A percentile compares a stretch with the other conserved stretches of the same genome.
Conservation (phyloP, 2,329 filamentous ascomycete genomes). For the Dryadomyces sulphureus region DNA sequence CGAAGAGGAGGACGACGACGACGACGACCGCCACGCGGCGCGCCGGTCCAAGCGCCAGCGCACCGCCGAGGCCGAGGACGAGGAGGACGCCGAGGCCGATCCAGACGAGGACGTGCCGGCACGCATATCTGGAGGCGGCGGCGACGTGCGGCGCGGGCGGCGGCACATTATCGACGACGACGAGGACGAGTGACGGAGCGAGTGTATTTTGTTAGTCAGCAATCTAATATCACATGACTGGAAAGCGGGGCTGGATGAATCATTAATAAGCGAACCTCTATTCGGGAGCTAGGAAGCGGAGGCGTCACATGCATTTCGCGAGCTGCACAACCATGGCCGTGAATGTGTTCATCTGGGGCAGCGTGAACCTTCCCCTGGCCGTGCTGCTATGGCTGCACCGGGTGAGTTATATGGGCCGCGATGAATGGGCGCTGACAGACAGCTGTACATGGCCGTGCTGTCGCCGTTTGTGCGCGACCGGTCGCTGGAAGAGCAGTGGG, state of each 20-base stretch:
- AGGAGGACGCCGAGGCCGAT: slow-evolving; percentile 35
- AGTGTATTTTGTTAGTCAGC: no score
- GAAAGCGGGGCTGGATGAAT: no score
- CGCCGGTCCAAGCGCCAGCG: slow-evolving; percentile 34
- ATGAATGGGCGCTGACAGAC: background rate
- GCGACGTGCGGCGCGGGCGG: slow-evolving; percentile 33
- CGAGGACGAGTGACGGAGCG: slow-evolving; percentile 27
- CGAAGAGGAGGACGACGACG: slow-evolving; percentile 35
- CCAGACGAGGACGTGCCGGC: slow-evolving; percentile 40
- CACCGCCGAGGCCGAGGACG: slow-evolving; percentile 33
- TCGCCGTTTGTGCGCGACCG: slow-evolving; percentile 5
- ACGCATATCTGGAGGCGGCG: slow-evolving; percentile 36
- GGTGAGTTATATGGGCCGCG: background rate
- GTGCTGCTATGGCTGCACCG: background rate
- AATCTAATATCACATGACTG: background rate
- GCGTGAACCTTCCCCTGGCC: background rate
- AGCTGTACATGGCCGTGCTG: slow-evolving; percentile 2
- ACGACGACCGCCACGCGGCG: slow-evolving; percentile 4
- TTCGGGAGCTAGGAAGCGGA: no score
- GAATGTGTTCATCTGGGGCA: background rate
- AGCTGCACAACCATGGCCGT: background rate
- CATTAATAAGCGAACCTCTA: no score
- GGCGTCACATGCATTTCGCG: no score
- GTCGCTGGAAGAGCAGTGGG: slow-evolving; percentile 30
- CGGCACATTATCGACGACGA: slow-evolving; percentile 47